These are phyloP conservation scores for Zygotorulaspora chibaensis DNA, from an alignment of 805 yeast genomes.

Conservation along the genomic window DNA sequence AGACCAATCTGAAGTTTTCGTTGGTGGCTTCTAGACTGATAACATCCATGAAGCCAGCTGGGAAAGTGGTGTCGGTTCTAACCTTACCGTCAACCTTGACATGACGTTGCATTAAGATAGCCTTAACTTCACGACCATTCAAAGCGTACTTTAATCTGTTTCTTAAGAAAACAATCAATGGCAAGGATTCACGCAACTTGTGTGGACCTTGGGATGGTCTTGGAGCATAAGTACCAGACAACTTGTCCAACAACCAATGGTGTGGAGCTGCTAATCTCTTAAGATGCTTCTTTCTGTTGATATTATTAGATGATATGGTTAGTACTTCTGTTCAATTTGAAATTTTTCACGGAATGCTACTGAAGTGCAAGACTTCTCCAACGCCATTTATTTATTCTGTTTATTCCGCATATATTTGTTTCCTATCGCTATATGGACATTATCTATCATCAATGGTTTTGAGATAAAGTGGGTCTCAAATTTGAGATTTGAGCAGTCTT, in stretches of 20 bases:
- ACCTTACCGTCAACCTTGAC: constrained; percentile 99
- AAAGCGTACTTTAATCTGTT: constrained; percentile 98
- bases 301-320: background rate
- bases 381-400: too few species aligned
- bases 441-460: too few species aligned
- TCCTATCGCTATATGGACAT: too few species aligned
- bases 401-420: too few species aligned
- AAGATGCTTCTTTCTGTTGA: constrained; percentile 88
- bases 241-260: constrained; percentile 99
- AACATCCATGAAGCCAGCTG: constrained; percentile 99
- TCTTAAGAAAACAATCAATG: constrained; percentile 93
- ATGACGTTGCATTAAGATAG: constrained; percentile 96
- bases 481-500: background rate
- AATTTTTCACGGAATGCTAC: background rate
- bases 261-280: constrained; percentile 99
- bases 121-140: constrained; percentile 98
- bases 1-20: constrained; percentile 98
- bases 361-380: background rate
- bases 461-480: background rate
- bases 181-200: constrained; percentile 96
- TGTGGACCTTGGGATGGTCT: constrained; percentile 99
- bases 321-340: background rate
- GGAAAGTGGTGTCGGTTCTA: constrained; percentile 98
- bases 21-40: constrained; percentile 95
- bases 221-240: constrained; percentile 99